phyloP scores from a whole-genome alignment of 768 basidiomycete species.

The Collybia nuda region DNA sequence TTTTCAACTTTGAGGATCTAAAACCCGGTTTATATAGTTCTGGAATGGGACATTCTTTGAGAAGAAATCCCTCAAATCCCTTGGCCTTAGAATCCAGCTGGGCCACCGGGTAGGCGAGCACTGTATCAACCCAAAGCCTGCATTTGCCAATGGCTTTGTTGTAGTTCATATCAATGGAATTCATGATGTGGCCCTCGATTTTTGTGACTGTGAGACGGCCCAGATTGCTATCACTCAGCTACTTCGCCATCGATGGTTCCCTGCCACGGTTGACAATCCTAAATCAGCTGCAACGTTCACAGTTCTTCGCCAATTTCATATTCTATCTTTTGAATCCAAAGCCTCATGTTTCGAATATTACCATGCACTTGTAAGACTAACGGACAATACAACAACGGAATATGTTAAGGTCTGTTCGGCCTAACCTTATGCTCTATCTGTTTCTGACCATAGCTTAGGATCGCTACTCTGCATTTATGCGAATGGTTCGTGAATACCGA shows the following conservation, averaged over 20 bases:
- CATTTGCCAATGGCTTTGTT: conserved; percentile 22
- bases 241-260: conserved; percentile 25
- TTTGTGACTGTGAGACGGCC: conserved; percentile 26
- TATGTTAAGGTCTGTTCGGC: conserved; percentile 1
- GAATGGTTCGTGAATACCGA: conserved; percentile 18
- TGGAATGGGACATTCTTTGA: conserved; percentile 10
- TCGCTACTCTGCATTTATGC: conserved; percentile 18
- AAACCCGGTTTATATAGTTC: no score
- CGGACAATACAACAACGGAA: conserved; percentile 14
- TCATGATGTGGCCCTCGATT: conserved; percentile 27
- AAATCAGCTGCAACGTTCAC: conserved; percentile 23
- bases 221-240: conserved; percentile 24
- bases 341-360: conserved; percentile 25
- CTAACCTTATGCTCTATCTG: no score
- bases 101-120: conserved; percentile 17
- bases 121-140: conserved; percentile 11
- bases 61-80: conserved; percentile 10
- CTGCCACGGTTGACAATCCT: conserved; percentile 27
- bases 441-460: no score
- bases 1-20: no score
- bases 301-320: conserved; percentile 22
- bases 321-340: conserved; percentile 26
- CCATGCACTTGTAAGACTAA: conserved; percentile 17
- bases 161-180: conserved; percentile 29
- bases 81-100: conserved; percentile 27